Evolutionary conservation across 2,329 filamentous ascomycete genomes (phyloP).

Genomic region (Phialocephala sp.): DNA sequence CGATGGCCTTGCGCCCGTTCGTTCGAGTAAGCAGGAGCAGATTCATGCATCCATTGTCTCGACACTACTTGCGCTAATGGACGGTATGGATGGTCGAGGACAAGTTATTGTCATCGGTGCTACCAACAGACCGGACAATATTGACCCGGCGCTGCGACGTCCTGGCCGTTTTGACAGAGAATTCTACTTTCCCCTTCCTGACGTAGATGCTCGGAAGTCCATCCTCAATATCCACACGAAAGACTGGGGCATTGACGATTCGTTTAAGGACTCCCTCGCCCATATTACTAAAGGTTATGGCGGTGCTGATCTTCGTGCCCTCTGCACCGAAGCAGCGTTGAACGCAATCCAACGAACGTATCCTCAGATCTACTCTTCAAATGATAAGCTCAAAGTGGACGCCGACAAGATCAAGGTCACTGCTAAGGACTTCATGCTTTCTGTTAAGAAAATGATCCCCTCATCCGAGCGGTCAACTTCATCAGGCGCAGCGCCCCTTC

Average conservation of each 20-base stretch:
- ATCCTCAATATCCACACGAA: constrained; percentile 96
- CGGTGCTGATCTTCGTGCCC: constrained; percentile 89
- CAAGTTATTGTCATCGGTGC: constrained; percentile 98
- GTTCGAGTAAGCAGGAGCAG: constrained; percentile 98
- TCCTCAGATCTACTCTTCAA: constrained; percentile 92
- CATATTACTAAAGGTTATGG: constrained; percentile 95
- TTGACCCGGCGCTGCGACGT: constrained; percentile 92
- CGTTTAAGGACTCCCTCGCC: constrained; percentile 84
- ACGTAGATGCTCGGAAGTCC: constrained; percentile 76
- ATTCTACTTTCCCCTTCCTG: constrained; percentile 95
- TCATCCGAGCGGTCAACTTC: constrained; percentile 91
- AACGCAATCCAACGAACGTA: constrained; percentile 96
- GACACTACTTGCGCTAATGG: constrained; percentile 91
- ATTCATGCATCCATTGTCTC: constrained; percentile 98
- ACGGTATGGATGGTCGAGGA: constrained; percentile 96
- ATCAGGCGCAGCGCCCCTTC: constrained; percentile 81
- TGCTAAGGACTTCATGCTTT: constrained; percentile 96
- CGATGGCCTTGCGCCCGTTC: constrained; percentile 91
- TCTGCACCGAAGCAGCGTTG: constrained; percentile 94
- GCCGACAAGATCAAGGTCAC: constrained; percentile 83
- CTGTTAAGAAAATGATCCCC: constrained; percentile 93
- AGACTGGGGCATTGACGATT: constrained; percentile 82
- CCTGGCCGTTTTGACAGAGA: constrained; percentile 96
- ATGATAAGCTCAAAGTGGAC: constrained; percentile 88
- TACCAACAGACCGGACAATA: constrained; percentile 96